phyloP scores from a whole-genome alignment of 1,284 basidiomycete species.

The Tilletia horrida region DNA sequence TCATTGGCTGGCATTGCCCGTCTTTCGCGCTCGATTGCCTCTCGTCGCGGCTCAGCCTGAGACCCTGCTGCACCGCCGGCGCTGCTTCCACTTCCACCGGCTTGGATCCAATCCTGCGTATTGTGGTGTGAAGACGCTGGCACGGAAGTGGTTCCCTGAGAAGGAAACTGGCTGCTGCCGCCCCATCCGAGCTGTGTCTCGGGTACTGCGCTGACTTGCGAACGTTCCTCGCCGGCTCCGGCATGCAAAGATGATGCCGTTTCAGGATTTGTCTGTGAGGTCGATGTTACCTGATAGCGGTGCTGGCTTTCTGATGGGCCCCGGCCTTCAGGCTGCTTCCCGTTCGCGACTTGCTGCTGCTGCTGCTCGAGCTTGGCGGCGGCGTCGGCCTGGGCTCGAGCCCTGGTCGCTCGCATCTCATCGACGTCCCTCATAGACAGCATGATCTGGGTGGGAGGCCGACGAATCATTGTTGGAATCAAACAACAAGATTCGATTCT shows the following conservation, averaged over 20 bases:
- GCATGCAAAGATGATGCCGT: too few relatives aligned
- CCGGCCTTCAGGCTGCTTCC: neutral
- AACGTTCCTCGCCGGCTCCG: neutral
- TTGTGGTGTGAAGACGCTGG: neutral
- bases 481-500: neutral
- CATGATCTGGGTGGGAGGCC: conserved; percentile 2
- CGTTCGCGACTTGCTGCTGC: neutral
- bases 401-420: neutral
- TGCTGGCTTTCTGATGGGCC: neutral
- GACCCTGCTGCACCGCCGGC: neutral
- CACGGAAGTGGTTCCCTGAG: neutral
- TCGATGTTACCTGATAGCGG: neutral
- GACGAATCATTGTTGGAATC: conserved; percentile 8
- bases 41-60: conserved; percentile 4
- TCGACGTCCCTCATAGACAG: neutral
- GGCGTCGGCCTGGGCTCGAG: neutral
- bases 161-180: neutral
- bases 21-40: neutral
- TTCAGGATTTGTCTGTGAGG: too few relatives aligned
- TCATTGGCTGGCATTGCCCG: neutral
- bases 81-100: neutral
- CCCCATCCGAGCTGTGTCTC: neutral
- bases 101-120: neutral
- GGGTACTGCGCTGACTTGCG: conserved; percentile 1
- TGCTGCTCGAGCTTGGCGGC: neutral